These are phyloP conservation scores for Phialophora verrucosa DNA, from an alignment of 2,329 filamentous ascomycete species.

Conservation along the genomic window DNA sequence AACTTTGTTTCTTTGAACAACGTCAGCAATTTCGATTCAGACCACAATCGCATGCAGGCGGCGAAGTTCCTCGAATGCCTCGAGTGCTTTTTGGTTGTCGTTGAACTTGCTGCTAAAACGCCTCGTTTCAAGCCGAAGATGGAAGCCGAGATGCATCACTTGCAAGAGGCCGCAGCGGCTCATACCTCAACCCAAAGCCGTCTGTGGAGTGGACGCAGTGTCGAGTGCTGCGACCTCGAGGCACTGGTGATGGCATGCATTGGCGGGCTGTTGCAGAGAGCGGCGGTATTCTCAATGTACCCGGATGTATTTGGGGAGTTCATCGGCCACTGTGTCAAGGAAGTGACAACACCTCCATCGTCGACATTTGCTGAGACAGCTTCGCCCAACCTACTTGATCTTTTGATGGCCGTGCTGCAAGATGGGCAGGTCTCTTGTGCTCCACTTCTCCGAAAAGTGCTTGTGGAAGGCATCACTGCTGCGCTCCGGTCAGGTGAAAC, in stretches of 20 bases:
- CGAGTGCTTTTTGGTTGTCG: constrained; percentile 26
- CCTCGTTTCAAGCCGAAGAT: constrained; percentile 9
- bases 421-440: constrained; percentile 18
- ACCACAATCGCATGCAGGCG: neutral
- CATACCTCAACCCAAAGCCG: constrained; percentile 7
- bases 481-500: neutral
- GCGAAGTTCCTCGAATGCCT: constrained; percentile 28
- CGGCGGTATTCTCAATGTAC: constrained; percentile 19
- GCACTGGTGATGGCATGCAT: constrained; percentile 28
- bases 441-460: constrained; percentile 14
- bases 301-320: constrained; percentile 10
- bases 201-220: constrained; percentile 26
- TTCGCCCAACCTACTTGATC: neutral
- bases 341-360: neutral
- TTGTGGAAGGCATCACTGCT: constrained; percentile 17
- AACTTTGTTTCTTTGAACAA: constrained; percentile 25
- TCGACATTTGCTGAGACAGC: neutral
- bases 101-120: constrained; percentile 18
- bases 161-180: neutral
- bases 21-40: neutral
- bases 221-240: constrained; percentile 8
- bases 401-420: neutral
- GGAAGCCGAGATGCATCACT: constrained; percentile 18
- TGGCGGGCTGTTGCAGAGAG: constrained; percentile 25
- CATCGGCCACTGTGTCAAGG: neutral